phyloP scores from a whole-genome alignment of 768 basidiomycete genomes.

The Neoboletus brunneissimus region DNA sequence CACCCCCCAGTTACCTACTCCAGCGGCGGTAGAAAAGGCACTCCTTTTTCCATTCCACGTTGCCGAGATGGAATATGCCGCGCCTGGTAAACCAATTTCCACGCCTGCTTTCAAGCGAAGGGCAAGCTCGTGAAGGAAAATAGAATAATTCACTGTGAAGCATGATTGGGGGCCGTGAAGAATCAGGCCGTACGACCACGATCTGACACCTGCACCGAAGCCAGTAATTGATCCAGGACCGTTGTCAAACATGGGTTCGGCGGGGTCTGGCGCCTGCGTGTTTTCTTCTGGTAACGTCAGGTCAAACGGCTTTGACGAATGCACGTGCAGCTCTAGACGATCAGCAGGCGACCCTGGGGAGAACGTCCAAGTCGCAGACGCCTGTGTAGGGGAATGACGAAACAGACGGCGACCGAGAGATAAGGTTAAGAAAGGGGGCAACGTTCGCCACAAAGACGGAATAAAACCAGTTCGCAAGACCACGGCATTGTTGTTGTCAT shows the following conservation, averaged over 20 bases:
- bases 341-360: slow-evolving; percentile 22
- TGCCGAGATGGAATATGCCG: slow-evolving; percentile 42
- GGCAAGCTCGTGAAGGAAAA: slow-evolving; percentile 55
- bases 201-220: slow-evolving; percentile 43
- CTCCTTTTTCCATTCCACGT: slow-evolving; percentile 48
- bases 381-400: slow-evolving; percentile 45
- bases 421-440: slow-evolving; percentile 42
- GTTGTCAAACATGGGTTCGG: slow-evolving; percentile 23
- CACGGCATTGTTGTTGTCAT: slow-evolving; percentile 46
- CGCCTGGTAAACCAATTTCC: slow-evolving; percentile 47
- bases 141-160: slow-evolving; percentile 48
- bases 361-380: slow-evolving; percentile 36
- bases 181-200: slow-evolving; percentile 48
- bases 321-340: slow-evolving; percentile 40
- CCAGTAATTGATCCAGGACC: slow-evolving; percentile 51
- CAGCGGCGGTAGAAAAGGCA: slow-evolving; percentile 44
- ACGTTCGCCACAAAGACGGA: slow-evolving; percentile 31
- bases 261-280: slow-evolving; percentile 19
- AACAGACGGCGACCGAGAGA: slow-evolving; percentile 52
- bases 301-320: slow-evolving; percentile 43
- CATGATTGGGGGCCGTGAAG: slow-evolving; percentile 48
- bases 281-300: slow-evolving; percentile 26
- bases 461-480: slow-evolving; percentile 37
- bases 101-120: slow-evolving; percentile 48
- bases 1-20: slow-evolving; percentile 46